These are phyloP conservation scores for Euphorbia tirucalli DNA, from an alignment of 345 rosid species.

Conservation along the genomic window DNA sequence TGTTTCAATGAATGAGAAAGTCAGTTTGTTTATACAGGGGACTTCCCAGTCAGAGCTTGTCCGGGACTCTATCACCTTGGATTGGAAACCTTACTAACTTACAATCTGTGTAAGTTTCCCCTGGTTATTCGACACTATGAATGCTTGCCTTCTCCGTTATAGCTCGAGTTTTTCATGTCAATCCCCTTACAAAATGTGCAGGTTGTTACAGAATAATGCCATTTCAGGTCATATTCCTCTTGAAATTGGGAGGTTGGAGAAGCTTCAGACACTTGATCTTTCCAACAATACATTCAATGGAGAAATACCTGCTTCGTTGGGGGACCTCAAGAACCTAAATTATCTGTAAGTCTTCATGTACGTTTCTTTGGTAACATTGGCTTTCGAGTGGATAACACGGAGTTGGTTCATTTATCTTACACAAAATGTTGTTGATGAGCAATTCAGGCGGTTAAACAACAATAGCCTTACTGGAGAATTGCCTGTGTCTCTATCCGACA, in stretches of 20 bases:
- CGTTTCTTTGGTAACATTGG: neutral
- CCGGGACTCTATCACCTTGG: constrained; percentile 83
- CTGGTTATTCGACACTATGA: constrained; percentile 6
- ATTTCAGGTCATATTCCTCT: constrained; percentile 80
- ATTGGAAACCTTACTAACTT: constrained; percentile 83
- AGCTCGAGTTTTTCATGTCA: neutral
- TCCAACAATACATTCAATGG: constrained; percentile 81
- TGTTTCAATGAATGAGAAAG: neutral
- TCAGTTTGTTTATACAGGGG: constrained; percentile 48
- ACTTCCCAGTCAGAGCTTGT: constrained; percentile 90
- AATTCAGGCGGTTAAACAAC: constrained; percentile 88
- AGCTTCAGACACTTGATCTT: constrained; percentile 88
- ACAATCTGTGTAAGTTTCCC: constrained; percentile 75
- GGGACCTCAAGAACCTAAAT: constrained; percentile 72
- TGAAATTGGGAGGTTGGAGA: constrained; percentile 78
- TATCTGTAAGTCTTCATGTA: constrained; percentile 62
- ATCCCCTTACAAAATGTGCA: constrained; percentile 29
- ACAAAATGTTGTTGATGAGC: constrained; percentile 18
- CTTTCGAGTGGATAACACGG: neutral
- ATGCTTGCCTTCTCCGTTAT: neutral
- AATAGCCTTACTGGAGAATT: constrained; percentile 81
- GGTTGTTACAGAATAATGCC: constrained; percentile 94
- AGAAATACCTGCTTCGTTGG: constrained; percentile 70
- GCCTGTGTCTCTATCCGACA: constrained; percentile 76
- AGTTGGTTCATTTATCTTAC: neutral